Base-by-base conservation (phyloP, 2,329 filamentous ascomycete genomes). In the Exophiala sp. region DNA sequence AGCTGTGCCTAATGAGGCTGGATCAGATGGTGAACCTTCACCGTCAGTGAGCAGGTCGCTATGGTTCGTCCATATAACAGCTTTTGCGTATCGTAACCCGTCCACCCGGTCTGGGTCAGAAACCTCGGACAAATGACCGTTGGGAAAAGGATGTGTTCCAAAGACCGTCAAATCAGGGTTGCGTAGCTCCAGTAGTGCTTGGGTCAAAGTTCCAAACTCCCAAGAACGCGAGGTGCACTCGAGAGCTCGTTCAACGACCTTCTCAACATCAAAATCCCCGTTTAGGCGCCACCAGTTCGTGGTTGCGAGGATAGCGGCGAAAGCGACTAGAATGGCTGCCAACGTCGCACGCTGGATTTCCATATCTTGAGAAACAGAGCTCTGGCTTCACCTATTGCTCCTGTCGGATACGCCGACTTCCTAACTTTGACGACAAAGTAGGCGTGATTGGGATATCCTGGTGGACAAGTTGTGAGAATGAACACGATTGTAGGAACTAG, bases 1-100 rank as follows among this genome's bases (percentile, higher is more conserved):
- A 12, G 72, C 66, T 11, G 77, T 71, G 3, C 75, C 73, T 6
- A 78, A 66, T 3, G 74, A 69, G 12, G 74, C 72, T 2, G 76
- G 73, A 56, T 79, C 75, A 11, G 55, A 36, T 34, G 52, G 41
- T 32, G 55, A 58, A 52, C 47, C 48, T 52, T 49, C 52, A 10
- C 47, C 52, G n/a, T 54, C 35, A 6, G 24, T 9, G 12, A 57
- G 47, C 3, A 46, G 14, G 34, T 52, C 44, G 8, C 32, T 36
- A 24, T 35, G 20, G 20, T 50, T 50, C 8, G 20, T 46, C 45
- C 34, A 40, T 20, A 47, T 57, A 21, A 43, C 43, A 8, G 39
- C 32, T n/a, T 45, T 39, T 3, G 50, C 54, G 21, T 24, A 39
- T 5, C 20, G 32, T n/a, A 53, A 40, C 21, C 50, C 44, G 14